Conservation (phyloP, 371 early-diverging fungal genomes). For the Mucor lusitanicus region DNA sequence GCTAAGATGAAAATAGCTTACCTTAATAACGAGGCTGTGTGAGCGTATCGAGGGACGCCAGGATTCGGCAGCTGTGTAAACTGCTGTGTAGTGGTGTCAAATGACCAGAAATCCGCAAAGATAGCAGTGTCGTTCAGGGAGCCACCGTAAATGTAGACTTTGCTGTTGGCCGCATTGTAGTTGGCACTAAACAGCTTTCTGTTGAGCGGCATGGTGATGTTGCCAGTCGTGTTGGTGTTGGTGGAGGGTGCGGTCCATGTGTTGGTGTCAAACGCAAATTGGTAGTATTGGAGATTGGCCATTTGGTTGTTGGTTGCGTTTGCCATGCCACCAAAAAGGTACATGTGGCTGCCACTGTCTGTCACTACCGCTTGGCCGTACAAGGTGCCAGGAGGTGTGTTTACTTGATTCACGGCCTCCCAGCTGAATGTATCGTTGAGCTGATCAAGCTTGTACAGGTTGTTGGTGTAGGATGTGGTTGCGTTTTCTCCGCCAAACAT, state of each 20-base stretch:
- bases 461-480: constrained; percentile 16
- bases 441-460: constrained; percentile 24
- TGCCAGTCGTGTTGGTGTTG: constrained; percentile 1
- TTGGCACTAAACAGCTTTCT: constrained; percentile 21
- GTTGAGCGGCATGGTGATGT: constrained; percentile 4
- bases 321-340: constrained; percentile 27
- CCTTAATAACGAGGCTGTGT: constrained; percentile 42
- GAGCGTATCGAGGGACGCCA: constrained; percentile 30
- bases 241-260: constrained; percentile 18
- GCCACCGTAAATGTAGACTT: constrained; percentile 41
- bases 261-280: constrained; percentile 18
- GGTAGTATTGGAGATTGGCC: constrained; percentile 14
- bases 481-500: constrained; percentile 39
- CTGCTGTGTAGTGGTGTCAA: constrained; percentile 24
- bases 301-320: constrained; percentile 6
- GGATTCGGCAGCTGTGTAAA: constrained; percentile 21
- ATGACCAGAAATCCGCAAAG: constrained; percentile 28
- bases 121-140: constrained; percentile 7
- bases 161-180: constrained; percentile 8
- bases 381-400: constrained; percentile 17
- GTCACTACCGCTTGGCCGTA: constrained; percentile 26
- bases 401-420: constrained; percentile 21
- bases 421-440: constrained; percentile 17
- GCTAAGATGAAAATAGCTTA: constrained; percentile 12
- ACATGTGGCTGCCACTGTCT: constrained; percentile 16